Evolutionary conservation across 495 filamentous ascomycete genomes (phyloP).

Genomic region (Xylaria intraflava): DNA sequence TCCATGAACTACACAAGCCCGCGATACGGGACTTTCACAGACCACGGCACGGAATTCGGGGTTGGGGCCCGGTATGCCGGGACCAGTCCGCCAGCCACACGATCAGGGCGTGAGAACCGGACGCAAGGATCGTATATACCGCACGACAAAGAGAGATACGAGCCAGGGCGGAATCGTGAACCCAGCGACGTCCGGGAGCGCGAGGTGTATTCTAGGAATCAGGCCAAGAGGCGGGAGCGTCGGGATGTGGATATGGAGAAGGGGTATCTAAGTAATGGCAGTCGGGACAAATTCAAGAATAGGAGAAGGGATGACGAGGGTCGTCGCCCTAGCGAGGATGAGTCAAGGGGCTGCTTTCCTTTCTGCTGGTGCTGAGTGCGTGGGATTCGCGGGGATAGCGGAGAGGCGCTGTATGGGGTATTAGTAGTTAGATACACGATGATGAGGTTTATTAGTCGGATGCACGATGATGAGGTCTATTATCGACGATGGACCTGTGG

Average conservation of each 20-base stretch:
- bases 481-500: too few relatives aligned
- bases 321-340: not conserved
- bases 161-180: not conserved
- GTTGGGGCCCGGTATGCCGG: not conserved
- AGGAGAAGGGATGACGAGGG: not conserved
- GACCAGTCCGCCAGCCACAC: not conserved
- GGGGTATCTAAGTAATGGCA: not conserved
- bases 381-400: too few relatives aligned
- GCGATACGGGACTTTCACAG: not conserved
- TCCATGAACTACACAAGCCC: not conserved
- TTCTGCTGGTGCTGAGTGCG: not conserved
- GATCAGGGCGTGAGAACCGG: not conserved
- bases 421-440: too few relatives aligned
- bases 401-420: too few relatives aligned
- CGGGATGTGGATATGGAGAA: not conserved
- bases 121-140: not conserved
- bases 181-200: not conserved
- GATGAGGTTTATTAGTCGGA: too few relatives aligned
- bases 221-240: not conserved
- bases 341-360: not conserved
- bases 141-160: not conserved
- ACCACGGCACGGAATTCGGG: not conserved
- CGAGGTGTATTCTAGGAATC: not conserved
- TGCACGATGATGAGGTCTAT: too few relatives aligned
- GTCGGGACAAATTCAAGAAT: not conserved